These are phyloP conservation scores for Emergomyces africanus DNA, from an alignment of 2,329 filamentous ascomycete species.

Conservation along the genomic window DNA sequence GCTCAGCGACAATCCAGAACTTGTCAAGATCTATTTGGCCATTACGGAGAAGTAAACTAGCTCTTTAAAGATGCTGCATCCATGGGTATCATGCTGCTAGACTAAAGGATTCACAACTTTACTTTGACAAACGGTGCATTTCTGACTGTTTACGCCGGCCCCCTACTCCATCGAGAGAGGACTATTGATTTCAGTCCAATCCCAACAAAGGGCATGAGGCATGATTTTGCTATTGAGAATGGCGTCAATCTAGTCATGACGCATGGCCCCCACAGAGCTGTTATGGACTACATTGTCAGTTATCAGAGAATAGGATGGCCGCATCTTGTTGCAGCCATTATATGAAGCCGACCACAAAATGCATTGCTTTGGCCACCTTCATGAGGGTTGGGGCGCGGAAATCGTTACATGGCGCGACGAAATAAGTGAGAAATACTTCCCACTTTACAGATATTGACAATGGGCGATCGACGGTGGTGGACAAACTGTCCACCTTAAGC, in stretches of 20 bases:
- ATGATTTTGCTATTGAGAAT: constrained; percentile 22
- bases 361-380: constrained; percentile 32
- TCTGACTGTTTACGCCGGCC: constrained; percentile 42
- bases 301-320: constrained; percentile 22
- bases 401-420: constrained; percentile 38
- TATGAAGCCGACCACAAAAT: constrained; percentile 20
- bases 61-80: constrained; percentile 29
- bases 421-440: constrained; percentile 21
- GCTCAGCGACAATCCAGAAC: constrained; percentile 15
- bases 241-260: constrained; percentile 40
- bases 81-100: constrained; percentile 36
- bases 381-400: constrained; percentile 45
- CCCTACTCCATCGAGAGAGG: constrained; percentile 37
- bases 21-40: constrained; percentile 27
- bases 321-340: constrained; percentile 20
- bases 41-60: constrained; percentile 23
- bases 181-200: constrained; percentile 41
- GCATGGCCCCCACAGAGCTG: constrained; percentile 41
- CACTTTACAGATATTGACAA: constrained; percentile 39
- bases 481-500: constrained; percentile 19
- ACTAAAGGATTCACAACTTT: constrained; percentile 40
- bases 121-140: constrained; percentile 37
- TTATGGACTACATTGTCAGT: constrained; percentile 34
- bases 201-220: constrained; percentile 27
- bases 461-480: constrained; percentile 24